Evolutionary conservation across 805 yeast genomes (phyloP).

Genomic region (Candida pseudofarinosa): DNA sequence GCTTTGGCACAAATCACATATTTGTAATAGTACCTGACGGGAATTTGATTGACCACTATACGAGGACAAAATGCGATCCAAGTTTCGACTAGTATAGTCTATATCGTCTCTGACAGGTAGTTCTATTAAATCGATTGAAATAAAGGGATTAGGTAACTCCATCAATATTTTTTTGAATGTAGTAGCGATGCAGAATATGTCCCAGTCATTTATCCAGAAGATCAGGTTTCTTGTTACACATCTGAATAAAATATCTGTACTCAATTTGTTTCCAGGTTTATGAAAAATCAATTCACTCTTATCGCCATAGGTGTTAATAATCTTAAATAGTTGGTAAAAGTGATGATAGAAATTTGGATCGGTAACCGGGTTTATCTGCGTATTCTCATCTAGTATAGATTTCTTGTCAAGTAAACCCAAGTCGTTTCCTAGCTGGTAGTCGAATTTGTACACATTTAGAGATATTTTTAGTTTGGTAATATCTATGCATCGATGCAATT

Average conservation of each 20-base stretch:
- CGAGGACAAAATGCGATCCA: conserved; percentile 15
- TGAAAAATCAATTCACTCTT: conserved; percentile 48
- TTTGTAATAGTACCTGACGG: conserved; percentile 37
- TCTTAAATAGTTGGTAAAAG: conserved; percentile 50
- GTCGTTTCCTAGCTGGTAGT: conserved; percentile 45
- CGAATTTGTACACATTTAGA: conserved; percentile 67
- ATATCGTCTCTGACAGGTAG: conserved; percentile 53
- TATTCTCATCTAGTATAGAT: conserved; percentile 19
- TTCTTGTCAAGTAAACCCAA: conserved; percentile 12
- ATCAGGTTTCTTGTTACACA: conserved; percentile 53
- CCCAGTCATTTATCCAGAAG: conserved; percentile 54
- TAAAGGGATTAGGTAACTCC: conserved; percentile 50
- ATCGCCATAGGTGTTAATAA: conserved; percentile 41
- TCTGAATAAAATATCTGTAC: conserved; percentile 43
- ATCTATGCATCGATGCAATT: conserved; percentile 60
- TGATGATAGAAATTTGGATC: conserved; percentile 30
- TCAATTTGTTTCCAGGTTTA: conserved; percentile 50
- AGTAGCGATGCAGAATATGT: conserved; percentile 48
- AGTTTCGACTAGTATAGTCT: conserved; percentile 37
- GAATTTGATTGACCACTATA: conserved; percentile 10
- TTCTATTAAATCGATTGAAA: conserved; percentile 45
- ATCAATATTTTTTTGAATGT: conserved; percentile 44
- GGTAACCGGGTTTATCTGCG: conserved; percentile 12
- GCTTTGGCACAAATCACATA: conserved; percentile 35
- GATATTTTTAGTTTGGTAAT: conserved; percentile 74